A percentile compares a stretch with the other conserved stretches of the same genome.
Conservation (phyloP, 75 land plant genomes). For the Larix kaempferi region DNA sequence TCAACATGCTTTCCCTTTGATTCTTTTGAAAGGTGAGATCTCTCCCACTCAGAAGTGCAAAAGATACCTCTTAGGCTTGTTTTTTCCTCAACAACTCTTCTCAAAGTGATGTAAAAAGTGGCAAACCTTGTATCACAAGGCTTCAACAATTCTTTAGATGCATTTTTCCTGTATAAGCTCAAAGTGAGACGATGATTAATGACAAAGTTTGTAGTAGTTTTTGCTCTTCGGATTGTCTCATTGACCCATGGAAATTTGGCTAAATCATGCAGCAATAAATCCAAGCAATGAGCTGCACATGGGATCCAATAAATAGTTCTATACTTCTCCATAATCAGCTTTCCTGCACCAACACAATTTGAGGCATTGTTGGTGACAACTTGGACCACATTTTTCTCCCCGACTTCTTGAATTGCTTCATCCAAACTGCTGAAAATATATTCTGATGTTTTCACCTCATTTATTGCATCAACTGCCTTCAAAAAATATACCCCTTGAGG, state of each 20-base stretch:
- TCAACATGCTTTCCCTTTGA: not conserved
- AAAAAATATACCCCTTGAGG: not conserved
- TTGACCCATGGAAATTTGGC: constrained; percentile 27
- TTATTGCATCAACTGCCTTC: not conserved
- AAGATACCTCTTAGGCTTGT: not conserved
- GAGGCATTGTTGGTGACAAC: constrained; percentile 45
- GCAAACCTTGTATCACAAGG: not conserved
- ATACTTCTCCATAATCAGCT: constrained; percentile 29
- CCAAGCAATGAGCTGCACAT: constrained; percentile 45
- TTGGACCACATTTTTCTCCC: constrained; percentile 52
- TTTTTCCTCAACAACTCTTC: not conserved
- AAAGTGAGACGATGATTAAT: too few relatives aligned
- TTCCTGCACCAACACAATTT: constrained; percentile 28
- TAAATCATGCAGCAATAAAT: constrained; percentile 52
- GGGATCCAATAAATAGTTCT: constrained; percentile 57
- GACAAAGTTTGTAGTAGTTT: not conserved
- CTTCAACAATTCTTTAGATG: not conserved
- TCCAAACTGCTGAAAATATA: not conserved
- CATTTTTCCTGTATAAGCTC: not conserved
- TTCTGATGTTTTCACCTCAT: not conserved
- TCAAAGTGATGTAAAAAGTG: not conserved
- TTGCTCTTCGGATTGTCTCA: not conserved
- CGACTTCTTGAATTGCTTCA: constrained; percentile 27
- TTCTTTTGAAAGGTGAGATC: not conserved
- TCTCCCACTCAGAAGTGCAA: not conserved